A percentile compares a stretch with the other conserved stretches of the same genome.
Conservation (phyloP, 768 basidiomycete species). For the Lentinula edodes region DNA sequence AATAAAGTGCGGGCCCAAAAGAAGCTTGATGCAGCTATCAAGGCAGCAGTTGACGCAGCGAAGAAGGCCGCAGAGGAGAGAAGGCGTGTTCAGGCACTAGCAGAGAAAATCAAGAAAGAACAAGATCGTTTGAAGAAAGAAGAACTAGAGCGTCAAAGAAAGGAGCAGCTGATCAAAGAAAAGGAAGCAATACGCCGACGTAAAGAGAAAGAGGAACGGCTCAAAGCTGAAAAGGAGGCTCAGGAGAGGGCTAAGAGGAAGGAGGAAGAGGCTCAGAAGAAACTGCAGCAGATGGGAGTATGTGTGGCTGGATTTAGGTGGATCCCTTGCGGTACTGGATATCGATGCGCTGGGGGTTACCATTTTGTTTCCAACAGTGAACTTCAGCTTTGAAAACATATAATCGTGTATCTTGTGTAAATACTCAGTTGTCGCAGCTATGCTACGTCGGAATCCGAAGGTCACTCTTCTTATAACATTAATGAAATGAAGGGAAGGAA, state of each 20-base stretch:
- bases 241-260: slow-evolving; percentile 16
- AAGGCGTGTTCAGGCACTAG: slow-evolving; percentile 12
- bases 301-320: slow-evolving; percentile 43
- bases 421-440: too few relatives aligned
- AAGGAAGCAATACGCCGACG: slow-evolving; percentile 15
- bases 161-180: slow-evolving; percentile 15
- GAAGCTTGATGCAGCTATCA: slow-evolving; percentile 11
- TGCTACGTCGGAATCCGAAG: too few relatives aligned
- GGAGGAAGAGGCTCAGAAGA: slow-evolving; percentile 13
- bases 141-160: slow-evolving; percentile 15
- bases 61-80: slow-evolving; percentile 11
- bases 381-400: slow-evolving; percentile 12
- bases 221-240: slow-evolving; percentile 13
- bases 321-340: slow-evolving; percentile 34
- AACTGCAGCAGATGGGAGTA: slow-evolving; percentile 40
- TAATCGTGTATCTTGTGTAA: too few relatives aligned
- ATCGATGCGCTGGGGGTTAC: slow-evolving; percentile 40
- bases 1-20: slow-evolving; percentile 8
- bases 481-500: too few relatives aligned
- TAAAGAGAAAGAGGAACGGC: slow-evolving; percentile 15
- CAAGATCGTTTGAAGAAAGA: slow-evolving; percentile 8
- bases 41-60: slow-evolving; percentile 11
- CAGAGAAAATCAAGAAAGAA: slow-evolving; percentile 12
- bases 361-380: slow-evolving; percentile 31
- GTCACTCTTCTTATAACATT: too few relatives aligned